Base-by-base conservation (phyloP, 179 eudicot genomes). In the Carnegiea gigantea region DNA sequence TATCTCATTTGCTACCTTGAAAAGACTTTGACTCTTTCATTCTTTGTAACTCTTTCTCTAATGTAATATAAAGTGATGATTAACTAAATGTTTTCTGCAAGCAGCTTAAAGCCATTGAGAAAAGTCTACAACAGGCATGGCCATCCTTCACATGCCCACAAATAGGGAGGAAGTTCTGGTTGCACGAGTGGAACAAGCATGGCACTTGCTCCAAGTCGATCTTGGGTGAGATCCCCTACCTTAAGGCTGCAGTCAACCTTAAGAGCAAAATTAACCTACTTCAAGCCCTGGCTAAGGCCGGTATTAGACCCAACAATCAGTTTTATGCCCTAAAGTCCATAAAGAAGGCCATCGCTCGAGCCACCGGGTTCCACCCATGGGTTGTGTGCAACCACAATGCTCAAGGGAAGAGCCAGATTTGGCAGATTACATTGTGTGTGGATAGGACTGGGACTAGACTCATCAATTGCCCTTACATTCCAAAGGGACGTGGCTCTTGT, bases 111-210 rank as follows among this genome's bases (percentile, higher is more conserved):
- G 75, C 85, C 5, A 78, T 85, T 57, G 82, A 85, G 46, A 73
- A 36, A 40, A 36, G 53, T 10, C 71, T 85, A 26, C 80, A 81
- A 40, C 70, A 71, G 78, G 87, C 79, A 38, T 85, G 87, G 87
- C 87, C 87, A 46, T 79, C 87, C 0, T 48, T 72, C 13, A 85
- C 87, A 79, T 85, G 87, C 80, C 87, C 87, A 1, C 85, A 78
- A 74, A 85, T 85, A 1, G 87, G 87, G 17, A 79, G 87, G 78
- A 86, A 86, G 73, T 86, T 86, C 23, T 86, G 89, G 89, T 74
- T 80, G 1, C 89, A 86, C 28, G 89, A 86, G 51, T 86, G 89
- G 89, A 84, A 86, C 84, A 86, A 86, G 57, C 89, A 81, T 43
- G 89, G 89, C 0, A 64, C 89, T 33, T 86, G 89, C 81, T 79